A percentile compares a stretch with the other conserved stretches of the same genome.
These are phyloP conservation scores for Xylaria sp. DNA, from an alignment of 495 filamentous ascomycete genomes.

Conservation along the genomic window DNA sequence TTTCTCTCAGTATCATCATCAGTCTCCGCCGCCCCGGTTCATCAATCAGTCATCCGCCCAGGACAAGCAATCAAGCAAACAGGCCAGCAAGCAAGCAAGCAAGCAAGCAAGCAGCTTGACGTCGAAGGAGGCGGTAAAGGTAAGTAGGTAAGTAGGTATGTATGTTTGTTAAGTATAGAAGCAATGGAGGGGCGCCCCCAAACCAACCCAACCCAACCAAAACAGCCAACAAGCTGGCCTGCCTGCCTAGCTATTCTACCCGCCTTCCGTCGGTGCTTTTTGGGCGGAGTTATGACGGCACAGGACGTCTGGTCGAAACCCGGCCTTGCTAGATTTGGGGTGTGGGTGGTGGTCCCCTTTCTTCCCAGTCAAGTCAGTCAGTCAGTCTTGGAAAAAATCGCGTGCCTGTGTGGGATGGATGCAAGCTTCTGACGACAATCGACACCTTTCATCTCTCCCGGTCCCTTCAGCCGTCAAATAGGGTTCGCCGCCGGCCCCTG, in stretches of 20 bases:
- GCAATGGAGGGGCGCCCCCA: background rate
- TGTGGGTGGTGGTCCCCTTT: background rate
- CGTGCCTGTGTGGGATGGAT: background rate
- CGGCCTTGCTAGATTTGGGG: slow-evolving; percentile 9
- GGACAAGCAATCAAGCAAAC: too few species aligned
- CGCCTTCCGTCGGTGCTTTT: slow-evolving; percentile 1
- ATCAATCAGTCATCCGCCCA: slow-evolving; percentile 12
- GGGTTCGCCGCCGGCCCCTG: slow-evolving; percentile 23
- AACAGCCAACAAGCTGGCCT: too few species aligned
- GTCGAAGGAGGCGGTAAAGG: slow-evolving; percentile 6
- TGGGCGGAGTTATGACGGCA: slow-evolving; percentile 5
- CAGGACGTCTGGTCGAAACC: slow-evolving; percentile 15
- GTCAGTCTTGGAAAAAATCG: background rate
- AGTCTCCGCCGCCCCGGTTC: background rate
- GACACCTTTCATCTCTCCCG: slow-evolving; percentile 12
- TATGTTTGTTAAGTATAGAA: too few species aligned
- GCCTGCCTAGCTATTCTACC: background rate
- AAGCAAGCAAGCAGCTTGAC: too few species aligned
- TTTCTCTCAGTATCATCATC: too few species aligned
- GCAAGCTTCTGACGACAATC: slow-evolving; percentile 19
- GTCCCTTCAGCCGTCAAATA: slow-evolving; percentile 23
- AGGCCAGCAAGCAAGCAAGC: too few species aligned
- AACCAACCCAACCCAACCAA: too few species aligned
- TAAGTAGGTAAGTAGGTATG: background rate
- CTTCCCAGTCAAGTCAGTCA: too few species aligned